Base-by-base conservation (phyloP, 1,284 basidiomycete species). In the Mycosarcoma mackinlayi region DNA sequence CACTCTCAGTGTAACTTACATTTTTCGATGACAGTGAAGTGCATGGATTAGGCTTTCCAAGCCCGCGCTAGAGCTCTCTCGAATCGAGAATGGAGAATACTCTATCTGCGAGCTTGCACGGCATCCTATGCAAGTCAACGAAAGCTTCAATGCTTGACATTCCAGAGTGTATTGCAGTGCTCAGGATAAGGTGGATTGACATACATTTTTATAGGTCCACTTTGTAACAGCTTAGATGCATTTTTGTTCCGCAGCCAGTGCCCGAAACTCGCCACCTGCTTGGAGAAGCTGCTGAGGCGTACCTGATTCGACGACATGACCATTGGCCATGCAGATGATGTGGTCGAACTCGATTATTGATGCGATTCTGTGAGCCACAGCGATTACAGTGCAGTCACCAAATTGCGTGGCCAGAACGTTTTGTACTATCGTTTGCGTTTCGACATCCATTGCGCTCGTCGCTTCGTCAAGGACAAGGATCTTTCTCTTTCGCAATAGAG, bases 281-380 rank as follows among this genome's bases (percentile, higher is more conserved):
- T 51, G 11, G 11, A 77, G 34, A 18, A 78, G 57, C 30, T 65
- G 48, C 35, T 63, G 35, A 1, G 76, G 75, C 11, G 45, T 69
- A 21, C 67, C 76, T 3, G 94, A 92, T 85, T 84, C 83, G 31
- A 82, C 87, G 50, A 91, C 88, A 53, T 85, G 82, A 1, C 91
- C 91, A 2, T 88, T 88, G 68, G 90, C 89, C 79, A 92, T 87
- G 41, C 92, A 90, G 72, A 90, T 89, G 35, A 92, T 89, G 31
- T 89, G 85, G 79, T 92, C 89, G 77, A 90, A 91, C 24, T 88
- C 86, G 61, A 91, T 88, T 71, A 91, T 90, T 6, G 90, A 91
- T 18, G 88, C 86, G 63, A 91, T 83, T 31, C 91, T 88, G 79
- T 92, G 89, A 86, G 78, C 58, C 41, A 74, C 79, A 11, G 73